These are phyloP conservation scores for Cercophora sp. DNA, from an alignment of 495 filamentous ascomycete species.

Conservation along the genomic window DNA sequence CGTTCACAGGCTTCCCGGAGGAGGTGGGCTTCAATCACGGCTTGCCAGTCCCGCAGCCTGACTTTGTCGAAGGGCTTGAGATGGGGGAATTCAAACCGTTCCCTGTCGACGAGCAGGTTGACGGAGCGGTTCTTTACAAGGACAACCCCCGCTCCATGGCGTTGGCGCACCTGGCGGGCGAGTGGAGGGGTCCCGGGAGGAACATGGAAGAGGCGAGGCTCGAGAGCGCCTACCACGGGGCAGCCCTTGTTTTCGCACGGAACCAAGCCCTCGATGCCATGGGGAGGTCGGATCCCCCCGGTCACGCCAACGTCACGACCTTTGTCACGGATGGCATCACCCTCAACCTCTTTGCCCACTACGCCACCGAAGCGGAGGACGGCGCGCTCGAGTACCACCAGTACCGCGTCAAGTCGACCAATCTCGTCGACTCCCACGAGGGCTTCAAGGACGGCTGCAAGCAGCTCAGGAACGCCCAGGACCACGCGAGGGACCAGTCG, in stretches of 20 bases:
- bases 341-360: constrained; percentile 32
- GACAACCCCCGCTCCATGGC: constrained; percentile 23
- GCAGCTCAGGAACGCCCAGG: constrained; percentile 25
- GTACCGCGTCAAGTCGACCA: constrained; percentile 19
- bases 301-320: constrained; percentile 28
- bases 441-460: constrained; percentile 19
- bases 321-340: constrained; percentile 32
- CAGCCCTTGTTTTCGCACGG: constrained; percentile 29
- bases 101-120: constrained; percentile 24
- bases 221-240: constrained; percentile 29
- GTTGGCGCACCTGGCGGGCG: constrained; percentile 32
- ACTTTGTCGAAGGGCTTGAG: constrained; percentile 24
- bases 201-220: too few species aligned
- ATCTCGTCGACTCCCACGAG: constrained; percentile 13
- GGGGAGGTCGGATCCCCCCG: constrained; percentile 23
- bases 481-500: constrained; percentile 22
- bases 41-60: constrained; percentile 25
- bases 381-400: constrained; percentile 32
- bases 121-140: too few species aligned
- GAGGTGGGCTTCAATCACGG: constrained; percentile 33
- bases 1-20: constrained; percentile 25
- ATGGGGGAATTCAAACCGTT: constrained; percentile 25
- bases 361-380: constrained; percentile 23
- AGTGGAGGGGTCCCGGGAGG: constrained; percentile 27
- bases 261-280: constrained; percentile 26